Evolutionary conservation across 2,329 filamentous ascomycete genomes (phyloP), one percentile per base, ranked within the genome.

Genomic region (Biscogniauxia marginata): DNA sequence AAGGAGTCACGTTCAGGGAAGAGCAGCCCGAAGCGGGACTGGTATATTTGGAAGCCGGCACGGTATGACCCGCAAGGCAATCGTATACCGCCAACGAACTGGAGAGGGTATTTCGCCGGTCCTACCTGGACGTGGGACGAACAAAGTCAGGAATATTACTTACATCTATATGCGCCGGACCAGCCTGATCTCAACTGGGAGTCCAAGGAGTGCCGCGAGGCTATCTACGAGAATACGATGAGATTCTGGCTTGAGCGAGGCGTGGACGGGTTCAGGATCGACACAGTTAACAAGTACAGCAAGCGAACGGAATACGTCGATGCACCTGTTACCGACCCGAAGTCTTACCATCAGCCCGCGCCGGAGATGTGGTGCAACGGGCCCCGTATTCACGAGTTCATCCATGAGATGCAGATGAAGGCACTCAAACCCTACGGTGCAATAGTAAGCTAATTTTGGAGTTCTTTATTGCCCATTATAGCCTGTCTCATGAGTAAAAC

Each of bases 141-240:
- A 62, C 69, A 73, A n/a, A 90, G 88, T 0, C 78, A 80, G 49
- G 87, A 93, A 71, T 93, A 91, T 70, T 93, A 91, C 65, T 82
- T 93, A 1, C 79, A 81, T 60, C 76, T 92, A 1, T 93, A 89
- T 67, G 82, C 84, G 1, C 77, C 82, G 0, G 83, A 87, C 49
- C 89, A 92, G 67, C 89, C 89, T 0, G 89, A 93, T 62, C 76
- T 93, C 18, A 92, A 92, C 67, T 92, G 89, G 88, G 86, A 90
- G 54, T 86, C 87, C 49, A 77, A 79, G 0, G 80, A 82, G 2
- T 85, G 88, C 7, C 82, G 87, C 6, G 76, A 84, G 51, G 89
- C 85, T 0, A 86, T 91, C 1, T 87, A 90, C 65, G 77, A 85
- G 5, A 67, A 75, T 5, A 84, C 87, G 4, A 87, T 91, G 80